Evolutionary conservation across 2,329 filamentous ascomycete species (phyloP), one percentile per base, ranked within the genome.

Genomic region (Rhexocercosporidium sp.): DNA sequence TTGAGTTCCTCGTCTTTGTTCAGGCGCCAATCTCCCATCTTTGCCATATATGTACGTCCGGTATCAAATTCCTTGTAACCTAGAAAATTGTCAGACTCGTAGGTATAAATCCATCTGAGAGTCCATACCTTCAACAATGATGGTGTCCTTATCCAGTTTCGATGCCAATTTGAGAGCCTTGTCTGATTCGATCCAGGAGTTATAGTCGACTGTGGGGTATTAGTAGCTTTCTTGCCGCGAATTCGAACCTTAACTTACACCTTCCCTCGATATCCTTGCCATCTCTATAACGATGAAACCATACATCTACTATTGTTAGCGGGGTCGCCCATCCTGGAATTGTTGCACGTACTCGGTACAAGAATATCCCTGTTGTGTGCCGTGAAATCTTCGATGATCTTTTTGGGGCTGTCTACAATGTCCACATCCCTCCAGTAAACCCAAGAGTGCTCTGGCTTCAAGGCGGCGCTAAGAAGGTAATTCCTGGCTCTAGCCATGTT

Each of bases 381-480:
- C 75, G 97, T 92, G 74, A 99, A 96, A 76, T 99, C 96, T 81
- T 99, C 94, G 39, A 99, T 84, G 69, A 99, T 96, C 76, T 87
- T 90, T 70, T 87, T 86, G 1, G 95, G 93, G 78, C 92, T 97
- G 77, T 99, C 94, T 56, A 92, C 89, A 74, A 99, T 97, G 79
- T 99, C 96, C 59, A 97, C 94, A 78, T 99, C 96, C 68, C 96
- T 89, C 96, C 96, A 99, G 80, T 97, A 98, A 9, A 98, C 94
- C 96, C 96, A 99, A 9, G 94, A 95, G 78, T 99, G 96, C 69
- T 98, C 94, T 0, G 94, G 89, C 82, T 96, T 97, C 75, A 99
- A 78, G 3, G 96, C 91, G 0, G 93, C 85, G 37, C 89, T 88
- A 1, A 99, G 87, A 22, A 99, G 85, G 79, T 97, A 99, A 79